phyloP scores from a whole-genome alignment of 345 rosid species.

The Theobroma cacao region DNA sequence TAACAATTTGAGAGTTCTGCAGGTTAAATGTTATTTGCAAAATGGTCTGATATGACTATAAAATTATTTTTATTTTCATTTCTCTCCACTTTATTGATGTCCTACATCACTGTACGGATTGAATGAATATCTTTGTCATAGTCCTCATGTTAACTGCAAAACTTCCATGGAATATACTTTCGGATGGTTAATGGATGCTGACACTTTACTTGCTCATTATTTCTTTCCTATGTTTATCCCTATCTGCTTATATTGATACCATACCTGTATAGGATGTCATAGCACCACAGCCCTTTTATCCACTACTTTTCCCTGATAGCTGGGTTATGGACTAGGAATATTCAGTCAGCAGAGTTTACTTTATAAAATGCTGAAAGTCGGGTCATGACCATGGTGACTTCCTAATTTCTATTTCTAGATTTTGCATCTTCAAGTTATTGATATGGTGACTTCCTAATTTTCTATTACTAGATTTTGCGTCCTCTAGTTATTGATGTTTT shows the following conservation, averaged over 20 bases:
- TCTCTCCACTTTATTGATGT: not conserved
- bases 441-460: not conserved
- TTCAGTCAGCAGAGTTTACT: not conserved
- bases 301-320: not conserved
- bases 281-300: not conserved
- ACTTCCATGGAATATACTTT: not conserved
- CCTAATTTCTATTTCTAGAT: not conserved
- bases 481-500: not conserved
- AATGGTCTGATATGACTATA: not conserved
- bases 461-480: not conserved
- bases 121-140: not conserved
- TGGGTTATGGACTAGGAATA: not conserved
- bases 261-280: not conserved
- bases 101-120: not conserved
- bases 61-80: not conserved
- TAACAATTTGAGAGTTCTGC: not conserved
- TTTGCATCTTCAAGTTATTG: not conserved
- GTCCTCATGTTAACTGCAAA: not conserved
- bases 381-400: not conserved
- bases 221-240: not conserved
- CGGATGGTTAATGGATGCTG: not conserved
- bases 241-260: not conserved
- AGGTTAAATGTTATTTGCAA: too few species aligned
- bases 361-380: not conserved
- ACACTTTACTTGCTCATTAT: not conserved